Evolutionary conservation across 331 rosid genomes (phyloP).

Genomic region (Malus hybrid): DNA sequence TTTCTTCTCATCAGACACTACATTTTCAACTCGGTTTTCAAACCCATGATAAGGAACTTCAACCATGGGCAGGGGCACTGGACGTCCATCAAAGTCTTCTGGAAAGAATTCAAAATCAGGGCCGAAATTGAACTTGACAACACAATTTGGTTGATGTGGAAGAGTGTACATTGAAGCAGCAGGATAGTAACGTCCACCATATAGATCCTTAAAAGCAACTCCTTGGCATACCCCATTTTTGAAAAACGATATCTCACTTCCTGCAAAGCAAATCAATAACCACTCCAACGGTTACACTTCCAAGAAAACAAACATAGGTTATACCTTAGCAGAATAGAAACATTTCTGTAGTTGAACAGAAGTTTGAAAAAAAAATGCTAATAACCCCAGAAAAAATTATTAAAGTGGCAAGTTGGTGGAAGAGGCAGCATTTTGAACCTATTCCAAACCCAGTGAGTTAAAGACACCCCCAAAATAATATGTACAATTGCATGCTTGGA

Average conservation of each 20-base stretch:
- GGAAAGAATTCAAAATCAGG: slow-evolving; percentile 82
- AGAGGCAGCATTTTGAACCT: background rate
- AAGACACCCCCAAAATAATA: too few species aligned
- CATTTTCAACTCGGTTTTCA: slow-evolving; percentile 62
- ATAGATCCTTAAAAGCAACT: slow-evolving; percentile 77
- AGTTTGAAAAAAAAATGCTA: background rate
- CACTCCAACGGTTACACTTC: background rate
- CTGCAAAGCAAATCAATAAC: slow-evolving; percentile 37
- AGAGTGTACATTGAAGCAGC: slow-evolving; percentile 95
- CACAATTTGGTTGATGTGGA: slow-evolving; percentile 87
- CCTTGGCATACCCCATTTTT: slow-evolving; percentile 89
- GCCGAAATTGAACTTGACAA: slow-evolving; percentile 89
- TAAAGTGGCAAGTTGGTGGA: background rate
- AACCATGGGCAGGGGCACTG: slow-evolving; percentile 68
- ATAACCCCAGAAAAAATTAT: background rate
- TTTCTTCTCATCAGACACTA: slow-evolving; percentile 57
- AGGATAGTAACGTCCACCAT: slow-evolving; percentile 86
- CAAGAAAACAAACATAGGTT: background rate
- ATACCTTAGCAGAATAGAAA: background rate
- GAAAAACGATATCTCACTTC: slow-evolving; percentile 88
- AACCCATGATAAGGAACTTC: slow-evolving; percentile 83
- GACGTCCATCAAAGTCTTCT: slow-evolving; percentile 49
- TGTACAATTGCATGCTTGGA: background rate
- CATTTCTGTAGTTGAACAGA: background rate
- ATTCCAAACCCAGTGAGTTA: too few species aligned